Percentiles rank a stretch among this genome's conserved stretches.
These are phyloP conservation scores for Dactylellina drechsleri DNA, from an alignment of 2,329 filamentous ascomycete genomes.

Conservation along the genomic window DNA sequence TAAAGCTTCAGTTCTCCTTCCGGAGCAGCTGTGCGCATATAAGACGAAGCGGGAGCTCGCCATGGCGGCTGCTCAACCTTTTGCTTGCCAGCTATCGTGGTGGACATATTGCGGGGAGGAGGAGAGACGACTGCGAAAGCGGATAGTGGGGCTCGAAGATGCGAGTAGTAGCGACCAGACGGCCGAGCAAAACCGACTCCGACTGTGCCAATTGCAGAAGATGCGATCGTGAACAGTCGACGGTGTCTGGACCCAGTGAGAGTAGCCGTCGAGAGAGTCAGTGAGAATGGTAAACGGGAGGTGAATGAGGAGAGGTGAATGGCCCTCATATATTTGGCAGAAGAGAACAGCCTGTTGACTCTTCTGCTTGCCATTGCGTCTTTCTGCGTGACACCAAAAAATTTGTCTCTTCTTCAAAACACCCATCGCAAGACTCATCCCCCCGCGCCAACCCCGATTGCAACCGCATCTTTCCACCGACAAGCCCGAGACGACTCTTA, in stretches of 20 bases:
- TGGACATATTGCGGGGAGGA: slow-evolving; percentile 50
- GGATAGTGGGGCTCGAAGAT: slow-evolving; percentile 36
- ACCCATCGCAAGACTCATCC: too few relatives aligned
- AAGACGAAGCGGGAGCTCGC: slow-evolving; percentile 48
- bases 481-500: not conserved
- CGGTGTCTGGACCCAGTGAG: slow-evolving; percentile 7
- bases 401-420: not conserved
- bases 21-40: slow-evolving; percentile 64
- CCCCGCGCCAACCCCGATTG: slow-evolving; percentile 30
- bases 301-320: not conserved
- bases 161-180: not conserved
- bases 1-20: slow-evolving; percentile 71
- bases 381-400: slow-evolving; percentile 35
- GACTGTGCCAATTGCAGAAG: slow-evolving; percentile 9
- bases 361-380: slow-evolving; percentile 12
- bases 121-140: not conserved
- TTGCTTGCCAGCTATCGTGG: slow-evolving; percentile 46
- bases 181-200: not conserved
- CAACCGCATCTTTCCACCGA: not conserved
- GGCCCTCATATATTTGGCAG: slow-evolving; percentile 25
- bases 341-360: slow-evolving; percentile 27
- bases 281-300: slow-evolving; percentile 6
- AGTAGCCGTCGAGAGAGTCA: slow-evolving; percentile 28
- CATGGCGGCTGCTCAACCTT: slow-evolving; percentile 54
- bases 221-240: slow-evolving; percentile 13